A percentile compares a stretch with the other conserved stretches of the same genome.
Conservation (phyloP, 1,139 yeast genomes). For the Candida pseudocylindracea region DNA sequence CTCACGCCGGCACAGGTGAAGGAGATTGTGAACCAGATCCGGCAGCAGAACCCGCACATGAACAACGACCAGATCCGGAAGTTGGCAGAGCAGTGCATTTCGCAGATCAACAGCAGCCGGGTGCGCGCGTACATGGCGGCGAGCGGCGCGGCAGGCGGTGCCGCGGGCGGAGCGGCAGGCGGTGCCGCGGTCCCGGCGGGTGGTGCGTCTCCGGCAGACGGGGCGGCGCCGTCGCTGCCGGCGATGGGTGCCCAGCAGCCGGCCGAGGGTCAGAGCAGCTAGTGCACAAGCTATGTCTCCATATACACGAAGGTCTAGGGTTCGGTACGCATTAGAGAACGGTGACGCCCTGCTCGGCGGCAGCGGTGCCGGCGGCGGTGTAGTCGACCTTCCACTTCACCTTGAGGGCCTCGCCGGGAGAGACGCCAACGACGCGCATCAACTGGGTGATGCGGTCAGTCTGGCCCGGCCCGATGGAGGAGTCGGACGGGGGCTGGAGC, state of each 20-base stretch:
- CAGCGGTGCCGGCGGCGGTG: slow-evolving; percentile 17
- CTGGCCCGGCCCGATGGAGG: slow-evolving; percentile 20
- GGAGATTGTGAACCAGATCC: slow-evolving; percentile 46
- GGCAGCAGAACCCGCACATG: slow-evolving; percentile 43
- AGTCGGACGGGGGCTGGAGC: slow-evolving; percentile 50
- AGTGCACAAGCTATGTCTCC: too few species aligned
- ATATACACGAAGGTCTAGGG: too few species aligned
- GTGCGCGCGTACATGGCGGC: too few species aligned
- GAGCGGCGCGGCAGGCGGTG: too few species aligned
- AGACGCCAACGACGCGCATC: slow-evolving; percentile 32
- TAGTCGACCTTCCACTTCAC: slow-evolving; percentile 68
- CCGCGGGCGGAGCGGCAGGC: too few species aligned
- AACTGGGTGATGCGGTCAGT: slow-evolving; percentile 36
- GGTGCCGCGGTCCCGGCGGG: too few species aligned
- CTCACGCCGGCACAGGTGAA: slow-evolving; percentile 45
- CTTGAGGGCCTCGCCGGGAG: slow-evolving; percentile 27
- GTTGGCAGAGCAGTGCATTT: slow-evolving; percentile 14
- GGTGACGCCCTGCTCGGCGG: slow-evolving; percentile 35
- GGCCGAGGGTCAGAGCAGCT: too few species aligned
- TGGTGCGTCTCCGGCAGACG: too few species aligned
- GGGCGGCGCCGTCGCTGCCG: too few species aligned
- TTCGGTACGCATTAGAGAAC: slow-evolving; percentile 8
- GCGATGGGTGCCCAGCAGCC: too few species aligned
- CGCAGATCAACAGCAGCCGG: too few species aligned
- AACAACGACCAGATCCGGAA: slow-evolving; percentile 53